A percentile compares a stretch with the other conserved stretches of the same genome.
Evolutionary conservation across 2,329 filamentous ascomycete genomes (phyloP).

Genomic region (Macrophomina tecta): DNA sequence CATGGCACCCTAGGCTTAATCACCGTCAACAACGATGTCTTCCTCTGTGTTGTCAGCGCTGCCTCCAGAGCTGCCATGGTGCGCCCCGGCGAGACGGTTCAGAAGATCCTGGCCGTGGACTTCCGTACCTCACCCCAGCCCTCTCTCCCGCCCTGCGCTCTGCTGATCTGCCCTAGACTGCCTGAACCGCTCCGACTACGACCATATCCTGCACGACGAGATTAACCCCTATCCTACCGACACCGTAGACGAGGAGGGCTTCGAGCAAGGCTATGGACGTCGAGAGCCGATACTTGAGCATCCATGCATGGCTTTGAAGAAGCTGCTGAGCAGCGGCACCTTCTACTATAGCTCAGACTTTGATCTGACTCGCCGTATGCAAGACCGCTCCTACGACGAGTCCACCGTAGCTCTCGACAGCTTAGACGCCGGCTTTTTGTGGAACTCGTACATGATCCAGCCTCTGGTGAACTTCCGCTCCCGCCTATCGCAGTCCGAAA

Average conservation of each 20-base stretch:
- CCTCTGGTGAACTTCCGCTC: conserved; percentile 89
- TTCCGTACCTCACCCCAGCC: conserved; percentile 63
- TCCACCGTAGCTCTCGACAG: conserved; percentile 88
- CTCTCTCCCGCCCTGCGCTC: not conserved
- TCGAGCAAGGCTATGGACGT: conserved; percentile 59
- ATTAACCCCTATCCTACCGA: conserved; percentile 62
- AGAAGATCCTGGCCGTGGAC: conserved; percentile 83
- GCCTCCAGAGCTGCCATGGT: conserved; percentile 80
- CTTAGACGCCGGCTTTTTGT: conserved; percentile 89
- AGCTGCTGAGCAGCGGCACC: conserved; percentile 87
- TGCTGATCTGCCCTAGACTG: conserved; percentile 64
- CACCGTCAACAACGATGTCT: conserved; percentile 81
- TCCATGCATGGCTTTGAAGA: conserved; percentile 88
- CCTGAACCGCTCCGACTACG: conserved; percentile 84
- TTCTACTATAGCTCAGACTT: conserved; percentile 99
- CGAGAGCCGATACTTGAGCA: conserved; percentile 79
- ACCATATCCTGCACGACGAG: conserved; percentile 70
- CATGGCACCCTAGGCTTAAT: conserved; percentile 90
- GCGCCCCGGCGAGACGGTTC: conserved; percentile 85
- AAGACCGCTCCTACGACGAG: conserved; percentile 80
- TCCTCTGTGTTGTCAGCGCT: conserved; percentile 85
- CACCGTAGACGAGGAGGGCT: conserved; percentile 60
- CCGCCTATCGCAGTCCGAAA: conserved; percentile 75
- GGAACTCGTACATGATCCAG: conserved; percentile 99
- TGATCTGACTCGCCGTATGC: conserved; percentile 89